Evolutionary conservation across 345 rosid species (phyloP), one percentile per base, ranked within the genome.

Genomic region (Eucalyptus brandiana): DNA sequence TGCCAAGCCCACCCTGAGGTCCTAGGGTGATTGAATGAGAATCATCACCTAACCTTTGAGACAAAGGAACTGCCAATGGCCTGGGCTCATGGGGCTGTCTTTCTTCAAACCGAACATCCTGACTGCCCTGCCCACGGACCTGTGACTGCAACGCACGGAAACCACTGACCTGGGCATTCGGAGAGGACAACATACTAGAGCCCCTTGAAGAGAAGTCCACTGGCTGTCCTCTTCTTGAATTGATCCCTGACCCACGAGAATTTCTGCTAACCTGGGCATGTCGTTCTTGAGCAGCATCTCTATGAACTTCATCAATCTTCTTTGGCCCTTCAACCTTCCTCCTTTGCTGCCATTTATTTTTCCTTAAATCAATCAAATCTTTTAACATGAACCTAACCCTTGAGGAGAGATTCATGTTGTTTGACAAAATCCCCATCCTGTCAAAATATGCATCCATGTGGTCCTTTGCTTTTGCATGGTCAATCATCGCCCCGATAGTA

Each of bases 301-400:
- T 93, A 92, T 97, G 99, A 88, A 98, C 99, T 90, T 98, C 99
- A 76, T 98, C 99, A 23, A 98, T 96, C 95, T 98, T 97, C 91
- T 98, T 98, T 7, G 99, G 99, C 81, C 99, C 99, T 86, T 97
- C 99, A n/a, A 97, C 99, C 94, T 98, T 98, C 93, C 98, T 95
- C 94, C 99, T 94, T 89, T 98, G 98, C 92, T 96, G 99, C 99
- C 99, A 96, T 89, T 96, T 98, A 89, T 96, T 97, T 93, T 90
- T 96, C 92, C 99, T 94, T 90, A 96, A 92, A 90, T 98, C 99
- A 88, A 97, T 96, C 30, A 95, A 91, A 93, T 98, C 99, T 90
- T 94, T 98, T 91, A 98, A 92, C 99, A 98, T 94, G 91, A 98
- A 96, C 95, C 97, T 95, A 88, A 97, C 96, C 92, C 99, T 95